phyloP scores from a whole-genome alignment of 768 basidiomycete genomes.

The Trametopsis cervina region DNA sequence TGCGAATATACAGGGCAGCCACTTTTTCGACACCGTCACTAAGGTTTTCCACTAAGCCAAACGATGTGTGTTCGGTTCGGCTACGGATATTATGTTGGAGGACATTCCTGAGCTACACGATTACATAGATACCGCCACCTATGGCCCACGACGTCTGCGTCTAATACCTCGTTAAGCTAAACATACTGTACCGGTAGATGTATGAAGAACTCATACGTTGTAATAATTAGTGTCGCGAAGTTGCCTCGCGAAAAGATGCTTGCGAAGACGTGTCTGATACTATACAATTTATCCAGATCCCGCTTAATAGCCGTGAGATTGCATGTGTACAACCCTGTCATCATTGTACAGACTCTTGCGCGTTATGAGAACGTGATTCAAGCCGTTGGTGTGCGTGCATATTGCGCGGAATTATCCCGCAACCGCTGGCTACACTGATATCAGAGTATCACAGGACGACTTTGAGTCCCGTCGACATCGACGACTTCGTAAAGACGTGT shows the following conservation, averaged over 20 bases:
- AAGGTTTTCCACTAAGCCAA: constrained; percentile 33
- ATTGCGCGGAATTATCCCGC: no score
- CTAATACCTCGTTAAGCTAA: neutral
- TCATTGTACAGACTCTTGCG: no score
- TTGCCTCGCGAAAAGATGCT: neutral
- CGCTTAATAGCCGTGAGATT: no score
- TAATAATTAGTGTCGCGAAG: neutral
- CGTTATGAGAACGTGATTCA: no score
- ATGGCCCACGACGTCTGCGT: neutral
- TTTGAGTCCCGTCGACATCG: no score
- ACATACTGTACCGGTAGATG: neutral
- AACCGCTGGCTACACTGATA: no score
- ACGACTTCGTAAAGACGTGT: no score
- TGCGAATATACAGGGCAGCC: constrained; percentile 49
- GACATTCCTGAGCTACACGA: neutral
- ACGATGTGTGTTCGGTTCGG: neutral
- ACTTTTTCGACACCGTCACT: constrained; percentile 44
- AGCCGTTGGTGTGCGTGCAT: no score
- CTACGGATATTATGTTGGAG: neutral
- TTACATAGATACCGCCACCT: neutral
- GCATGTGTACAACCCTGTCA: no score
- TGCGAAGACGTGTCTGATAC: no score
- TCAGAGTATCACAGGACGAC: no score
- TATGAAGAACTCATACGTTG: neutral
- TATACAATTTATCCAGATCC: no score